These are phyloP conservation scores for Sporopachydermia quercuum DNA, from an alignment of 805 yeast species.

Conservation along the genomic window DNA sequence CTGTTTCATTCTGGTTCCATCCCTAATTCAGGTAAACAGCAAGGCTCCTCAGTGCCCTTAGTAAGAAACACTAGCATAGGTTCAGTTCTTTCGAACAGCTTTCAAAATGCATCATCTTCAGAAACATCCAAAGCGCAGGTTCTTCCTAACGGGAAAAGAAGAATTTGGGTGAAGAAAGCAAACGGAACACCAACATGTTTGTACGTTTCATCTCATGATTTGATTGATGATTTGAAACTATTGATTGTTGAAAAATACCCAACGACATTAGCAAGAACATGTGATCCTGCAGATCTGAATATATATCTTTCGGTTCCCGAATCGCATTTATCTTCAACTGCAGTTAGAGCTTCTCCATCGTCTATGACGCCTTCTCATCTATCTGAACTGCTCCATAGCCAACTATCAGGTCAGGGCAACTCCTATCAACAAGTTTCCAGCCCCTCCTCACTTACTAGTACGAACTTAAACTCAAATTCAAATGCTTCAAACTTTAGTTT, in stretches of 20 bases:
- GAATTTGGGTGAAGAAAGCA: constrained; percentile 23
- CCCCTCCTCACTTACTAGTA: neutral
- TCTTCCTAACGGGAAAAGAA: constrained; percentile 6
- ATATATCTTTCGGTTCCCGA: constrained; percentile 19
- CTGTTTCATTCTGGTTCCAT: no score
- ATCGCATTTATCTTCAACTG: constrained; percentile 3
- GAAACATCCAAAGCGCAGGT: neutral
- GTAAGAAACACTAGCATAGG: constrained; percentile 1
- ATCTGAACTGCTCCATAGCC: neutral
- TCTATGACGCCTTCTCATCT: constrained; percentile 2
- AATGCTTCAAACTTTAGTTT: neutral
- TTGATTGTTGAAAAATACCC: constrained; percentile 52
- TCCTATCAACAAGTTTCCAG: neutral
- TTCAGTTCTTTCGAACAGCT: neutral
- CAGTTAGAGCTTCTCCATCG: neutral
- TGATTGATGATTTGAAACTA: constrained; percentile 71
- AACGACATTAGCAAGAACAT: constrained; percentile 40
- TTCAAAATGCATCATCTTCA: neutral
- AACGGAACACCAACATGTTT: constrained; percentile 50
- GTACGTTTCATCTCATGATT: constrained; percentile 40
- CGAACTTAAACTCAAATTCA: neutral
- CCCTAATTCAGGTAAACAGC: no score
- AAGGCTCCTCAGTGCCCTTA: no score
- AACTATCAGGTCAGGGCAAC: neutral
- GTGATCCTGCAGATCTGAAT: constrained; percentile 56